These are phyloP conservation scores for Didymella arachidicola DNA, from an alignment of 2,329 filamentous ascomycete genomes.

Conservation along the genomic window DNA sequence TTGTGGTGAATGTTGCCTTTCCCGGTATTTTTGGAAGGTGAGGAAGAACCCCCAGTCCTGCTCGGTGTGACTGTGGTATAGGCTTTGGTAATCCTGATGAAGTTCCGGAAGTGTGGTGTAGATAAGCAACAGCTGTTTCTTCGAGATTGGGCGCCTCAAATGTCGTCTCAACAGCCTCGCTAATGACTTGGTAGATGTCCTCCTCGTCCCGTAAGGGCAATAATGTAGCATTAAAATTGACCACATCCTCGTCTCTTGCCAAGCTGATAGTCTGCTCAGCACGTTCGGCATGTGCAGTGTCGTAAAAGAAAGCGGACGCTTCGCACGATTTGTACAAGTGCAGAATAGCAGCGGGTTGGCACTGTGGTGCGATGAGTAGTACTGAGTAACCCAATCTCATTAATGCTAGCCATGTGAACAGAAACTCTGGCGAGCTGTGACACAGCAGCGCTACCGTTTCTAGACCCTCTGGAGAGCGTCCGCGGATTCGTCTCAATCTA, in stretches of 20 bases:
- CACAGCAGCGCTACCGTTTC: slow-evolving; percentile 62
- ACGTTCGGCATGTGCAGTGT: slow-evolving; percentile 51
- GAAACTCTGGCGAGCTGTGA: slow-evolving; percentile 64
- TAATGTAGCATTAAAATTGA: slow-evolving; percentile 17
- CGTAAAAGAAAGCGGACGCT: slow-evolving; percentile 56
- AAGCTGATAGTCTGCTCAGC: slow-evolving; percentile 37
- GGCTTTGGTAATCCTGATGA: slow-evolving; percentile 70
- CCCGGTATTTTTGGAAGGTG: slow-evolving; percentile 47
- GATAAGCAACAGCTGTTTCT: slow-evolving; percentile 60
- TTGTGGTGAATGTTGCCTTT: slow-evolving; percentile 68
- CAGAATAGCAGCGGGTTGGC: slow-evolving; percentile 57
- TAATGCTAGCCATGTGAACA: slow-evolving; percentile 67
- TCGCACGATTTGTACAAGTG: slow-evolving; percentile 61
- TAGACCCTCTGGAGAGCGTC: slow-evolving; percentile 13
- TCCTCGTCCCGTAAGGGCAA: slow-evolving; percentile 33
- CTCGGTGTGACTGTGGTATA: slow-evolving; percentile 65
- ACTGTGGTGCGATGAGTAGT: slow-evolving; percentile 64
- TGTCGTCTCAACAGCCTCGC: slow-evolving; percentile 15
- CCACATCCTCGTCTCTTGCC: slow-evolving; percentile 21
- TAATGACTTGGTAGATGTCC: slow-evolving; percentile 33
- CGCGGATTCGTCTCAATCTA: slow-evolving; percentile 34
- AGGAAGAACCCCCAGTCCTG: slow-evolving; percentile 64
- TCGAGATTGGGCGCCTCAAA: slow-evolving; percentile 23
- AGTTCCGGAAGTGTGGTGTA: slow-evolving; percentile 71
- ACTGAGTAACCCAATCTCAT: slow-evolving; percentile 64